These are phyloP conservation scores for Arctium minus DNA, from an alignment of 129 eudicot genomes.

Conservation along the genomic window DNA sequence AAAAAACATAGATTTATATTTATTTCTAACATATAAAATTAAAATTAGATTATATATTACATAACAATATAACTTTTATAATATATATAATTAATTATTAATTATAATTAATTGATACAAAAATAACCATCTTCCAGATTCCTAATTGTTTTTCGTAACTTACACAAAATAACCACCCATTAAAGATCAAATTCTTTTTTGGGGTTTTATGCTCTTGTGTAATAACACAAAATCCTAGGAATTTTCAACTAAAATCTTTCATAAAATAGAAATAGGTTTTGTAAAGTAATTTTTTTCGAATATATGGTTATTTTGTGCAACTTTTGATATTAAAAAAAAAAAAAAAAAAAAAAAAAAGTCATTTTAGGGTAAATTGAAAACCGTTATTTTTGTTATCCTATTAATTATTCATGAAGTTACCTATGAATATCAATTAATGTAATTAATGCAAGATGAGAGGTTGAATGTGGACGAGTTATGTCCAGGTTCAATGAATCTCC, in stretches of 20 bases:
- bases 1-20: too few species aligned
- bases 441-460: slow-evolving; percentile 3
- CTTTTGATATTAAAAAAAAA: background rate
- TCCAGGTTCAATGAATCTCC: slow-evolving; percentile 12
- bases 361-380: background rate
- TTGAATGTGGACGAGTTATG: slow-evolving; percentile 13
- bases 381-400: background rate
- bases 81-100: too few species aligned
- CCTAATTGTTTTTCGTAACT: background rate
- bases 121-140: too few species aligned
- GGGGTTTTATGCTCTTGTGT: background rate
- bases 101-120: too few species aligned
- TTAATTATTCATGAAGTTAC: background rate
- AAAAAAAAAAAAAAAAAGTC: background rate
- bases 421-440: background rate
- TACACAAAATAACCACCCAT: background rate
- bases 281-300: background rate
- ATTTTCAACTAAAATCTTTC: background rate
- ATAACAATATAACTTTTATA: too few species aligned
- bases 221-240: background rate
- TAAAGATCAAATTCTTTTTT: background rate
- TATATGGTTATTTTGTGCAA: background rate
- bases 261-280: background rate
- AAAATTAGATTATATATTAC: too few species aligned
- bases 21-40: too few species aligned